Evolutionary conservation across 2,329 filamentous ascomycete species (phyloP), one percentile per base, ranked within the genome.

Genomic region (Ascochyta pisi): DNA sequence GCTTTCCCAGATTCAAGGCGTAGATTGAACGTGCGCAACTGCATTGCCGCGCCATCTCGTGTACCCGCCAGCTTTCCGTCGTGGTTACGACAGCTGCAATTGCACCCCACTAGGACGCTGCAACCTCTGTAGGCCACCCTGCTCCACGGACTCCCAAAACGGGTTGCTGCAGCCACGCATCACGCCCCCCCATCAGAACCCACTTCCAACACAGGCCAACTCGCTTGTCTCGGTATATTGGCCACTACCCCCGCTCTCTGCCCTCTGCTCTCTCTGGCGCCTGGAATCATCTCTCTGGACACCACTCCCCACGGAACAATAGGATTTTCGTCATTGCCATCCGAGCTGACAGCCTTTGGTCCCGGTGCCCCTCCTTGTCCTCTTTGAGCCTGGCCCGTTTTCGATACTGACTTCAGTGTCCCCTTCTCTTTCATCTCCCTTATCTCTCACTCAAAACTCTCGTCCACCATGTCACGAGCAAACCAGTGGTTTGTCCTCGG

Each of bases 401-500:
- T 62, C 60, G 65, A 57, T 68, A 69, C 68, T 74, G 73, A 70
- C 71, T 71, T 71, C 68, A 74, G 71, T 69, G 68, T 66, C 66
- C 39, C 69, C 66, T 71, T 74, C 72, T 61, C 58, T 69, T 68
- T 67, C 61, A 22, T 63, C 58, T 53, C 60, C 59, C 54, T 52
- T 61, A 56, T 57, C 58, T 63, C 63, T 62, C 60, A 53, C 51
- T 47, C 29, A 29, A 29, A 8, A 49, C 49, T 50, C 50, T 50
- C 34, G 47, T 49, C 62, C 70, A 64, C 54, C 58, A 74, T 74
- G 68, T 72, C 69, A 59, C 67, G 68, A 49, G 66, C 65, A 73
- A 70, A 78, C 71, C 75, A 81, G 71, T 82, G 80, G 80, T 82
- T 81, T 66, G 75, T 80, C 61, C 75, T 76, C 13, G 79, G 76